Evolutionary conservation across 2,329 filamentous ascomycete species (phyloP).

Genomic region (Diplodia sapinea): DNA sequence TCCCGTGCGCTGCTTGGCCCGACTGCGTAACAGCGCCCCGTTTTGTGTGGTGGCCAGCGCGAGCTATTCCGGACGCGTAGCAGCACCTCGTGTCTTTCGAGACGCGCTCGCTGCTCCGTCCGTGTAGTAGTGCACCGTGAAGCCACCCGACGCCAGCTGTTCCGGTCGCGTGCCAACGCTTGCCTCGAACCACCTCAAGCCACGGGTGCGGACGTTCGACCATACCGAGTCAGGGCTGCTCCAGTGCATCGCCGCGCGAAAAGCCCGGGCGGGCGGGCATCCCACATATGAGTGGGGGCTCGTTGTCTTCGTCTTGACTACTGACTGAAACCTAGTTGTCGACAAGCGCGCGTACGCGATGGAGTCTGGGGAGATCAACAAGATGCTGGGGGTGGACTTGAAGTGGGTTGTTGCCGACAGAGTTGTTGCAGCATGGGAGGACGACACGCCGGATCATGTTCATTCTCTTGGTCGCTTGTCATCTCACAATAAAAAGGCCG

Average conservation of each 20-base stretch:
- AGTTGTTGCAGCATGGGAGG: constrained; percentile 14
- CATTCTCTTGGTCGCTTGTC: constrained; percentile 22
- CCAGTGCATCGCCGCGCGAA: constrained; percentile 15
- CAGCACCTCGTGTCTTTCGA: constrained; percentile 7
- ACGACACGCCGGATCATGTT: constrained; percentile 1
- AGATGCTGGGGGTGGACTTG: neutral
- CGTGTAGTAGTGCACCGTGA: constrained; percentile 1
- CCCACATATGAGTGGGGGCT: constrained; percentile 17
- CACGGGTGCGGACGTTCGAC: neutral
- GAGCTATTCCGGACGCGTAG: neutral
- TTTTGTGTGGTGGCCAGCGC: constrained; percentile 5
- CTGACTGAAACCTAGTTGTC: constrained; percentile 5
- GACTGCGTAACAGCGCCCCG: constrained; percentile 16
- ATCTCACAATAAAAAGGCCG: constrained; percentile 28
- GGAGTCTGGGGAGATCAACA: constrained; percentile 18
- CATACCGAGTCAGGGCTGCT: constrained; percentile 20
- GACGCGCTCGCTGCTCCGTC: constrained; percentile 6
- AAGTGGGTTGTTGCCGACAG: constrained; percentile 16
- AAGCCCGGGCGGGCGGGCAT: constrained; percentile 25
- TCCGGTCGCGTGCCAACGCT: constrained; percentile 1
- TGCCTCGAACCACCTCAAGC: constrained; percentile 4
- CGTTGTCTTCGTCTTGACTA: neutral
- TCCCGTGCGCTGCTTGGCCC: constrained; percentile 2
- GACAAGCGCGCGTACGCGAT: neutral
- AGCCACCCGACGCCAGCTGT: constrained; percentile 1